Conservation (phyloP, 2,329 filamentous ascomycete genomes). For the Pyrenophora tritici-repentis region DNA sequence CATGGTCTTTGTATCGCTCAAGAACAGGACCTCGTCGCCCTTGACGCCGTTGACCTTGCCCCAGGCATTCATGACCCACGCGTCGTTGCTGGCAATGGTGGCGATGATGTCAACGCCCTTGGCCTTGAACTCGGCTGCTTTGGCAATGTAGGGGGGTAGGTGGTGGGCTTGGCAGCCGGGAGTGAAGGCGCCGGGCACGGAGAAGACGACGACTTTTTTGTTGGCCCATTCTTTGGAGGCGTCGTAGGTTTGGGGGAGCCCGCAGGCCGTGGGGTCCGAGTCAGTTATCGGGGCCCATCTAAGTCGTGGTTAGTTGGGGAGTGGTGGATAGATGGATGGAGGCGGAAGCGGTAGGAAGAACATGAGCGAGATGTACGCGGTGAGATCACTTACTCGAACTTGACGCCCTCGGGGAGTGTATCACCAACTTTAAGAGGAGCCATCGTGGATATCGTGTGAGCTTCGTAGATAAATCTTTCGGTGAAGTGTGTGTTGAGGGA, state of each 20-base stretch:
- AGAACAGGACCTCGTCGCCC: conserved; percentile 76
- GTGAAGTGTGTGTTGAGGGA: neutral
- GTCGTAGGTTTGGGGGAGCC: conserved; percentile 76
- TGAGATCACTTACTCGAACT: conserved; percentile 66
- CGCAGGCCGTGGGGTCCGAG: conserved; percentile 73
- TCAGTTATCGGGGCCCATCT: conserved; percentile 82
- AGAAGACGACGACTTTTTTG: conserved; percentile 74
- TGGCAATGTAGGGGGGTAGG: conserved; percentile 78
- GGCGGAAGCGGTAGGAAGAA: neutral
- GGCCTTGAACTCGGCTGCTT: conserved; percentile 71
- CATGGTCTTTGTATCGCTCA: conserved; percentile 71
- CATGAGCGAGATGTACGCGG: neutral
- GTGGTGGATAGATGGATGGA: neutral
- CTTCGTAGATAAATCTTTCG: too few relatives aligned
- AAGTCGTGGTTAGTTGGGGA: neutral
- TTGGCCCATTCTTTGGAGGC: conserved; percentile 75
- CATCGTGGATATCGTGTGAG: too few relatives aligned
- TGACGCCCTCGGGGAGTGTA: conserved; percentile 77
- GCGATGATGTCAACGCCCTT: conserved; percentile 85
- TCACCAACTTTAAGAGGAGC: conserved; percentile 79
- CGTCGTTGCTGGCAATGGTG: conserved; percentile 83
- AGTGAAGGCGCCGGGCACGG: conserved; percentile 78
- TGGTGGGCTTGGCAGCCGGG: conserved; percentile 83
- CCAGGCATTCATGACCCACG: conserved; percentile 87
- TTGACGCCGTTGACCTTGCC: conserved; percentile 83